Evolutionary conservation across 176 grass and related monocot species (phyloP), one percentile per base, ranked within the genome.

Genomic region (Rhipidocladum racemiflorum): DNA sequence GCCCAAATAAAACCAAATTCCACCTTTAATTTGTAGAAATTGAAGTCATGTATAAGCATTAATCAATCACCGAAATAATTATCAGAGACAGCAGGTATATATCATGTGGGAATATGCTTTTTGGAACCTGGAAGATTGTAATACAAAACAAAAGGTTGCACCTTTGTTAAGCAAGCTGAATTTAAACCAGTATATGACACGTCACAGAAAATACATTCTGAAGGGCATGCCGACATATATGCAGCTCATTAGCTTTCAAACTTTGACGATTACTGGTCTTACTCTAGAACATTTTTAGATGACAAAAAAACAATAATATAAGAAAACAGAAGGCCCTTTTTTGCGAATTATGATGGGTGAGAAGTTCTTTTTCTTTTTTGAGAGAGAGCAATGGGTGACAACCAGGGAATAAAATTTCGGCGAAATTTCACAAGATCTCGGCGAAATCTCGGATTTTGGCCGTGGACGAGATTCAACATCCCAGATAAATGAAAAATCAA

Each of bases 171-270:
- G n/a, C 35, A 46, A 44, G 39, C 27, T 30, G 39, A 28, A 32
- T 16, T 77, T 7, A 71, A 48, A 25, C 15, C 7, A 71, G 45
- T 17, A 71, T 71, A 49, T 5, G 16, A 11, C 15, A 28, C 13
- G 24, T 29, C 38, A 17, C 16, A 76, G 74, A 12, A 48, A 50
- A 72, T 30, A 61, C 8, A 24, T 61, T 59, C 23, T 42, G 36
- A 61, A 76, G 74, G 36, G 38, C 3, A 57, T 59, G 12, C 3
- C 13, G 32, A 74, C 5, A 75, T 75, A 75, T 21, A 76, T 60
- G 74, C 46, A 73, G 35, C 38, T 40, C 53, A 75, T 27, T 75
- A 59, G 73, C 55, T 75, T 59, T 16, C 24, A 61, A 76, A 20
- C 1, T 20, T 76, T 43, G 21, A 61, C 12, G 15, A 23, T 76